Evolutionary conservation across 2,329 filamentous ascomycete species (phyloP).

Genomic region (Orbilia brochopaga): DNA sequence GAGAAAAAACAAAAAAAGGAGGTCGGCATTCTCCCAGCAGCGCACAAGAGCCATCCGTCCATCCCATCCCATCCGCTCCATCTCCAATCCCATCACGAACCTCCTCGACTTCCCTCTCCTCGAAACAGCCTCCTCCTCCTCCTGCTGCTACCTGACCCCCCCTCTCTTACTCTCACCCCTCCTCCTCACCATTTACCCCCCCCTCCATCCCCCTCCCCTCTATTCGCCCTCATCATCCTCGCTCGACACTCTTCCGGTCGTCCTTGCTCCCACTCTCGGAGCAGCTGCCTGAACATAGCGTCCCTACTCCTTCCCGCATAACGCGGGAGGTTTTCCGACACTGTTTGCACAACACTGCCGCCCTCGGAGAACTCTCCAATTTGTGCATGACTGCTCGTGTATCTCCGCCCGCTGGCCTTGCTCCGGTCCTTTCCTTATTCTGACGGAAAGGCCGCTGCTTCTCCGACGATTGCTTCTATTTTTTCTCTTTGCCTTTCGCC

Average conservation of each 20-base stretch:
- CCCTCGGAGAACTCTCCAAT: constrained; percentile 23
- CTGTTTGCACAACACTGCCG: constrained; percentile 44
- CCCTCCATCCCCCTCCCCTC: constrained; percentile 11
- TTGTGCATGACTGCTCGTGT: constrained; percentile 32
- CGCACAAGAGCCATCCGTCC: background rate
- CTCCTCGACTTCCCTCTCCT: constrained; percentile 2
- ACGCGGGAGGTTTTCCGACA: constrained; percentile 29
- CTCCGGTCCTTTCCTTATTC: constrained; percentile 34
- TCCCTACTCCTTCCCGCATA: constrained; percentile 8
- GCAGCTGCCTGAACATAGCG: constrained; percentile 5
- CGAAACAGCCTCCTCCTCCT: background rate
- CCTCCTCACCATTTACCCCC: background rate
- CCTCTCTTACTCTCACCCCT: too few species aligned
- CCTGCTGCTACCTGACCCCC: too few species aligned
- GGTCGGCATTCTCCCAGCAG: constrained; percentile 21
- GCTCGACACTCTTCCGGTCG: constrained; percentile 6
- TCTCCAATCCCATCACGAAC: constrained; percentile 22
- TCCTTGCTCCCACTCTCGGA: background rate
- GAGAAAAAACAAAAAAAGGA: constrained; percentile 38
- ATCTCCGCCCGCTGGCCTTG: constrained; percentile 47
- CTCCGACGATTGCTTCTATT: constrained; percentile 25
- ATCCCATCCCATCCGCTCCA: constrained; percentile 24
- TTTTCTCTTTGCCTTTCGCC: constrained; percentile 20
- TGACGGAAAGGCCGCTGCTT: constrained; percentile 40
- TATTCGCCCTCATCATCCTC: background rate